Base-by-base conservation (phyloP, 768 basidiomycete genomes). In the Suillus bovinus region DNA sequence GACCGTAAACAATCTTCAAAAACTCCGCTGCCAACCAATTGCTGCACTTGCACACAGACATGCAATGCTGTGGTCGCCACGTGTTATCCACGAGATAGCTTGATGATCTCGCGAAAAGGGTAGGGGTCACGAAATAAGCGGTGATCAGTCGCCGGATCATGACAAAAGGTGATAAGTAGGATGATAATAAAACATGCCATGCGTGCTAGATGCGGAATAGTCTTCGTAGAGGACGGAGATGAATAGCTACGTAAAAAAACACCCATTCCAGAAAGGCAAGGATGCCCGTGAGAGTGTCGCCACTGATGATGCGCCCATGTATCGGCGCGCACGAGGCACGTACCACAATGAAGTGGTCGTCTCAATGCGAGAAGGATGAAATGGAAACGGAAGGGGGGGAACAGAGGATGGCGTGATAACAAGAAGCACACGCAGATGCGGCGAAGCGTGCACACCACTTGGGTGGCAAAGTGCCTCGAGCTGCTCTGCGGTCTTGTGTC, bases 321-420 rank as follows among this genome's bases (percentile, higher is more conserved):
- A 72, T 91, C 77, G 89, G 89, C 87, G 79, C 78, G 81, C 80
- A 81, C 86, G 86, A 88, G 83, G 82, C 82, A 86, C 87, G 85
- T 80, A 85, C 89, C 88, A 83, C 90, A 90, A 69, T 74, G 61
- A 91, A 90, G 89, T 84, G 89, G 87, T 89, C 88, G 82, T 83
- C 81, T 82, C 74, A 86, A 84, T 82, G 74, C 70, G 71, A 69
- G 76, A 83, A 79, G 86, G 83, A 79, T 72, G 76, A 84, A 77
- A 71, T 66, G 79, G 83, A 79, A n/a, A 64, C 71, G 82, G 85
- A 81, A 82, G 72, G 71, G 72, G 71, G 67, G 70, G 69, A 67
- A 73, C 71, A 77, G 64, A 77, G 76, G 80, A 66, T 71, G 72
- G 73, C 76, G 70, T 33, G 61, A 66, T 66, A 77, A 76, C 82